Evolutionary conservation across 371 early-diverging fungal species (phyloP).

Genomic region (Phascolomyces articulosus): DNA sequence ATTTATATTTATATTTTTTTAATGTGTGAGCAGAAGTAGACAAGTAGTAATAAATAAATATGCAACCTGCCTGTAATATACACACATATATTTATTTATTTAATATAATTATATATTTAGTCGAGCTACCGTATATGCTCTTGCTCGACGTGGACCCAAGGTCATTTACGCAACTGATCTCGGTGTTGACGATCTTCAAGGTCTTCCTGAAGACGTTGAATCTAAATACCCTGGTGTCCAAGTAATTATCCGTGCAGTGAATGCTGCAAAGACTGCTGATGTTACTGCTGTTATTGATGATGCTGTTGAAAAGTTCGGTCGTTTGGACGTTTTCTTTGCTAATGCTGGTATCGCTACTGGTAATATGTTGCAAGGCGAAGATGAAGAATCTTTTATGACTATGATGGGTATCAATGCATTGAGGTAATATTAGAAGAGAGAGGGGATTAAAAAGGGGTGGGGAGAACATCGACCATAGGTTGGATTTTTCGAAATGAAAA

Average conservation of each 20-base stretch:
- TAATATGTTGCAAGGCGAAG: conserved; percentile 24
- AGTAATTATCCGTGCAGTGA: conserved; percentile 44
- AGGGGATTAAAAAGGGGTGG: neutral
- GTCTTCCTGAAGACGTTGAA: conserved; percentile 44
- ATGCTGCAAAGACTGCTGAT: conserved; percentile 46
- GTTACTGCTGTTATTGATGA: conserved; percentile 41
- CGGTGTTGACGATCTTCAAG: conserved; percentile 32
- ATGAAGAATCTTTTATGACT: conserved; percentile 32
- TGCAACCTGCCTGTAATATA: too few relatives aligned
- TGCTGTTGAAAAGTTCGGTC: conserved; percentile 43
- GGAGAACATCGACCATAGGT: too few relatives aligned
- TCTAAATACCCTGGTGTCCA: conserved; percentile 33
- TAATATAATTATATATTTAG: conserved; percentile 15
- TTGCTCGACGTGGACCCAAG: conserved; percentile 51
- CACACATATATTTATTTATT: too few relatives aligned
- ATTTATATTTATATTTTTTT: too few relatives aligned
- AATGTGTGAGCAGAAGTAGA: too few relatives aligned
- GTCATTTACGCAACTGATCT: conserved; percentile 57
- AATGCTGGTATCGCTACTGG: conserved; percentile 33
- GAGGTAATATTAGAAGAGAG: conserved; percentile 12
- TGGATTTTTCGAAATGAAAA: too few relatives aligned
- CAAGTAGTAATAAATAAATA: too few relatives aligned
- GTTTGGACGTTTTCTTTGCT: conserved; percentile 62
- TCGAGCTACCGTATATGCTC: conserved; percentile 45
- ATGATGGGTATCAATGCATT: conserved; percentile 41